These are phyloP conservation scores for Amanita phalloides DNA, from an alignment of 768 basidiomycete species.

Conservation along the genomic window DNA sequence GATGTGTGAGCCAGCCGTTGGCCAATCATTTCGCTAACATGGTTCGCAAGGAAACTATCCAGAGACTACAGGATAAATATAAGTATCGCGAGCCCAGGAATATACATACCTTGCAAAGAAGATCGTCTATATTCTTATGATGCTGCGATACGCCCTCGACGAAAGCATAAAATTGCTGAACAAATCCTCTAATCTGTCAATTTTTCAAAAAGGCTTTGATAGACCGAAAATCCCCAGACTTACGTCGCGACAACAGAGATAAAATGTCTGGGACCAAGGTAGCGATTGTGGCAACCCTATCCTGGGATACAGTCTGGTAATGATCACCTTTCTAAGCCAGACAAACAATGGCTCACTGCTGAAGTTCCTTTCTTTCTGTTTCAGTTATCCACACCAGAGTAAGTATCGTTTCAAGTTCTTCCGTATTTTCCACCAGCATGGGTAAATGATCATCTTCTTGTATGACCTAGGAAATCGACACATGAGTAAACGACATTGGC, in stretches of 20 bases:
- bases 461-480: conserved; percentile 47
- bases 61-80: conserved; percentile 48
- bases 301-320: conserved; percentile 25
- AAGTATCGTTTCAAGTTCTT: conserved; percentile 66
- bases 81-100: background rate
- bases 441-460: conserved; percentile 81
- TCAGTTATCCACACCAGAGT: conserved; percentile 73
- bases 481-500: background rate
- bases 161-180: conserved; percentile 94
- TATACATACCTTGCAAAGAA: conserved; percentile 69
- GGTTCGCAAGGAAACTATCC: conserved; percentile 67
- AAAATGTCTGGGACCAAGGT: conserved; percentile 95
- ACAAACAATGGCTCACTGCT: conserved; percentile 29
- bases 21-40: conserved; percentile 68
- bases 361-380: conserved; percentile 51
- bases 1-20: conserved; percentile 64
- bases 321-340: background rate
- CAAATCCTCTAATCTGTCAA: conserved; percentile 62
- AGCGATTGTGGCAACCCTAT: conserved; percentile 56
- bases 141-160: conserved; percentile 91
- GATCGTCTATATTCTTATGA: conserved; percentile 84
- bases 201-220: background rate
- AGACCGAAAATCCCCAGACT: conserved; percentile 9
- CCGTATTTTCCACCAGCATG: conserved; percentile 56
- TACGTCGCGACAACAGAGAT: conserved; percentile 88